Evolutionary conservation across 129 eudicot species (phyloP), one percentile per base, ranked within the genome.

Genomic region (Helichrysum umbraculigerum): DNA sequence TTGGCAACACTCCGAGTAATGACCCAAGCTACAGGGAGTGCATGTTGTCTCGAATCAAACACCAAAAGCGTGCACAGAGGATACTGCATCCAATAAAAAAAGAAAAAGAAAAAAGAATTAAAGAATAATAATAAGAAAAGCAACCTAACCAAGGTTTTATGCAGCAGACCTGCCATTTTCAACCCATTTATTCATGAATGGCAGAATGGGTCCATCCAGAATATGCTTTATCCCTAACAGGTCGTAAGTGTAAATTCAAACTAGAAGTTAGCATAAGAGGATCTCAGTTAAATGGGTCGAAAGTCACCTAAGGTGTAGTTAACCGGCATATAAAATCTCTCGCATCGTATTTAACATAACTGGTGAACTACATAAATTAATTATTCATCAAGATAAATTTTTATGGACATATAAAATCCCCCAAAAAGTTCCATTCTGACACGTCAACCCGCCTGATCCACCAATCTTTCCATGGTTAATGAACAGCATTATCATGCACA

Each of bases 21-120:
- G 70, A 95, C 73, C 99, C 99, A 95, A 12, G 97, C 97, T 80
- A 95, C 92, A 20, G 99, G 99, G 58, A 95, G 90, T 67, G 99
- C 97, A 82, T 95, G 99, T 65, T 89, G 97, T 78, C 96, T 85
- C 29, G 99, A 91, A 81, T 95, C 99, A 82, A 95, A 91, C 50
- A 91, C 99, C 71, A 95, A 86, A 79, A 95, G 90, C 12, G 99
- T 91, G 91, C 92, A 95, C 78, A 95, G 74, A 15, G 99, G 99
- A 66, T 95, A 95, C 99, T 94, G 92, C 50, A 42, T 5, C 2
- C 77, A 78, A 81, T 83, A 70, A 59, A 63, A 70, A 80, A n/a
- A n/a, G n/a, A n/a, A n/a, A n/a, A n/a, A n/a, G n/a, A n/a, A n/a
- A 30, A 68, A 34, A 50, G 35, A 58, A 66, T 14, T 37, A 14